Evolutionary conservation across 306 rosid species (phyloP), one percentile per base, ranked within the genome.

Genomic region (Fagus sylvatica): DNA sequence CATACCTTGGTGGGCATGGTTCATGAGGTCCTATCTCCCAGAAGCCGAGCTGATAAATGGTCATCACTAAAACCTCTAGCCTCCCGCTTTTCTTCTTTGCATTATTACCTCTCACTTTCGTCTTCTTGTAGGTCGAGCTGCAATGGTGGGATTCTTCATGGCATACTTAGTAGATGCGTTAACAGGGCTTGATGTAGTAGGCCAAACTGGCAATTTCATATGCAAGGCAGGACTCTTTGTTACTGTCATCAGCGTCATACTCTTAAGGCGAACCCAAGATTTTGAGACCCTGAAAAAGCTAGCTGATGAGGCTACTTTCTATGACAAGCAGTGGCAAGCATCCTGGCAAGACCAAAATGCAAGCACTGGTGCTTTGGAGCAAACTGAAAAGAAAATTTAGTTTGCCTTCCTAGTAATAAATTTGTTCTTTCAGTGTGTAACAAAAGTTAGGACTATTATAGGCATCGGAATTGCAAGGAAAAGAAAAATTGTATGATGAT

Each of bases 1-100:
- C 43, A 62, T 84, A 39, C 85, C 90, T 53, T 82, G 87, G 88
- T 87, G 91, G 88, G 87, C 85, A 65, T 84, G 91, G 85, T 76
- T 82, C 9, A 17, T 8, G 34, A 61, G 64, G 59, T 84, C 80
- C 13, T 56, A 82, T 49, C 82, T 85, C 12, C 85, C 82, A 16
- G 78, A 87, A 37, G 83, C 84, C 5, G 79, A 84, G 78, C 79
- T 76, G n/a, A 65, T 87, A 32, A 84, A 79, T n/a, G 86, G 88
- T 81, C 61, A 32, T 6, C 3, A 48, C 32, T 19, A 22, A 6
- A 48, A 3, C 72, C 60, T 32, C 3, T 33, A 64, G 55, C 49
- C 6, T 43, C 22, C 13, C 2, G 32, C 4, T 61, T 11, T 34
- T 32, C 51, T 46, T 46, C 15, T 10, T 57, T 7, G 33, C 64